Evolutionary conservation across 768 basidiomycete species (phyloP).

Genomic region (Paxillus involutus): DNA sequence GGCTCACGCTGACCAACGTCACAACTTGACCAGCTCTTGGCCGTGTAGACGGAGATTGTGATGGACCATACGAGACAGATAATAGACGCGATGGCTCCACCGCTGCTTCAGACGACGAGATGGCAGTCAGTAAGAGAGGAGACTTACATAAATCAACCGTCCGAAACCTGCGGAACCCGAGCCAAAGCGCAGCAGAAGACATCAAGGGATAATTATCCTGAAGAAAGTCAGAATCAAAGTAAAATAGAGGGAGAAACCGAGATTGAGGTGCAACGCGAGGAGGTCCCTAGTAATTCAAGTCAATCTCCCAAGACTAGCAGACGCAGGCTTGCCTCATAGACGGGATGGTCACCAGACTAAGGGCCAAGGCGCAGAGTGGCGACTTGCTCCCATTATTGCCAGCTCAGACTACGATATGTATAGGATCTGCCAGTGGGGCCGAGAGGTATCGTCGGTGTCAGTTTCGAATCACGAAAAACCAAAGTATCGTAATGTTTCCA

Average conservation of each 20-base stretch:
- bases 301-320: conserved; percentile 10
- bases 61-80: conserved; percentile 34
- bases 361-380: neutral
- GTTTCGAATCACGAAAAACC: too few species aligned
- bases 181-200: conserved; percentile 27
- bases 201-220: conserved; percentile 12
- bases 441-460: too few species aligned
- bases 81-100: conserved; percentile 32
- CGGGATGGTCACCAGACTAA: too few species aligned
- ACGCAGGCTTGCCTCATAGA: neutral
- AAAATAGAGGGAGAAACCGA: neutral
- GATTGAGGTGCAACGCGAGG: neutral
- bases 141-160: conserved; percentile 35
- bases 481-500: neutral
- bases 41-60: conserved; percentile 34
- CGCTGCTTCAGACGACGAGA: neutral
- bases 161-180: conserved; percentile 34
- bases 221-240: conserved; percentile 1
- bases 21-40: conserved; percentile 36
- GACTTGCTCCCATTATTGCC: neutral
- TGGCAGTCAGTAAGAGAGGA: neutral
- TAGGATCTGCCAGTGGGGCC: conserved; percentile 1
- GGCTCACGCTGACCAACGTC: conserved; percentile 33
- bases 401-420: neutral
- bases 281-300: conserved; percentile 6